A percentile compares a stretch with the other conserved stretches of the same genome.
phyloP scores from a whole-genome alignment of 2,329 filamentous ascomycete species.

The Paradendryphiella salina region DNA sequence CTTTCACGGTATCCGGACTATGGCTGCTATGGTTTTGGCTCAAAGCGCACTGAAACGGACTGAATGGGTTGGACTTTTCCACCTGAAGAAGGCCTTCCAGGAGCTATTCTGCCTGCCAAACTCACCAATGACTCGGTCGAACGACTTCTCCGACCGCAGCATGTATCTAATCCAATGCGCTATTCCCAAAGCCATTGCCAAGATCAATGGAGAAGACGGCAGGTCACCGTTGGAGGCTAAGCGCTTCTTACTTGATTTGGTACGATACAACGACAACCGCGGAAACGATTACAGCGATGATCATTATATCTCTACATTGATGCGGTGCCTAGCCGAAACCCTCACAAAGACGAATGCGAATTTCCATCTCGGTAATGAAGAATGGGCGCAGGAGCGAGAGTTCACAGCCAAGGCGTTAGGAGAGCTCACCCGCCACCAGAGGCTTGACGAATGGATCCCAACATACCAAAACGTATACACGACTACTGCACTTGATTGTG shows the following conservation, averaged over 20 bases:
- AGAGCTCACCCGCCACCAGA: conserved; percentile 65
- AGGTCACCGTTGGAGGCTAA: conserved; percentile 79
- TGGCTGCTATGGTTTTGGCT: conserved; percentile 78
- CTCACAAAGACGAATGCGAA: conserved; percentile 47
- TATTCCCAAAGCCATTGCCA: conserved; percentile 78
- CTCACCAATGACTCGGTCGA: conserved; percentile 78
- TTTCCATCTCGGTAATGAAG: conserved; percentile 50
- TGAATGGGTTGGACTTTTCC: conserved; percentile 77
- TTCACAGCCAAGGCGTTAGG: conserved; percentile 61
- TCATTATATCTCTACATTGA: conserved; percentile 80
- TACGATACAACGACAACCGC: conserved; percentile 93
- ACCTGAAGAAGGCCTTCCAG: conserved; percentile 83
- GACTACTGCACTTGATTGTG: conserved; percentile 63
- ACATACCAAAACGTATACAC: conserved; percentile 68
- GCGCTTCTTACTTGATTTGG: conserved; percentile 81
- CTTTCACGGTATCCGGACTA: conserved; percentile 86
- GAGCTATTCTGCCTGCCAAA: conserved; percentile 84
- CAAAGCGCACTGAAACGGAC: conserved; percentile 64
- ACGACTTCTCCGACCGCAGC: conserved; percentile 87
- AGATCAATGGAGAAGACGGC: conserved; percentile 73
- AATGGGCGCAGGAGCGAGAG: conserved; percentile 56
- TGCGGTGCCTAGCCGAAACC: conserved; percentile 64
- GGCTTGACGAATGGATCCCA: conserved; percentile 68
- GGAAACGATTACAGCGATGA: conserved; percentile 88
- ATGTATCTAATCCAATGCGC: conserved; percentile 83